Evolutionary conservation across 2,329 filamentous ascomycete genomes (phyloP), one percentile per base, ranked within the genome.

Genomic region (Phoma sp.): DNA sequence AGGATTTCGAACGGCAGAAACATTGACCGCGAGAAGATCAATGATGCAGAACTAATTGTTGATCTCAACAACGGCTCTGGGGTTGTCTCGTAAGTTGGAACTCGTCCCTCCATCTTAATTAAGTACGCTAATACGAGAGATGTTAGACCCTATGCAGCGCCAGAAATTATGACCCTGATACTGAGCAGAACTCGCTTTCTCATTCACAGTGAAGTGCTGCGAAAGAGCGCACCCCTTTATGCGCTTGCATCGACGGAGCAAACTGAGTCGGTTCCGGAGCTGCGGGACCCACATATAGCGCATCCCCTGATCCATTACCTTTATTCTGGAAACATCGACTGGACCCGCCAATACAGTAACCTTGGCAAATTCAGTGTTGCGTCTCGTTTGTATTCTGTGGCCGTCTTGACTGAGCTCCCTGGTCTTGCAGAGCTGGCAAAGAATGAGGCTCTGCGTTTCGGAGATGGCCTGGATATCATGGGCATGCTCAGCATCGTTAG

Each of bases 381-480:
- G 7, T 64, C 64, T 0, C 64, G 64, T 41, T 60, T 68, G 0
- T 72, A 72, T 42, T 67, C 61, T 40, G 67, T 68, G 0, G 68
- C 69, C 2, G 48, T 60, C 1, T 60, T 61, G 4, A 70, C 69
- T 43, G 56, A 66, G 25, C 44, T 72, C 2, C 59, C 66, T 2
- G 60, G 64, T 0, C 64, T 71, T 0, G 64, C 60, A 0, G 55
- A 66, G 23, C 56, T 72, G 0, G 66, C 69, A 0, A 67, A 66
- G 6, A 50, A 61, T 2, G 58, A 59, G 22, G 63, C 71, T 9
- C 24, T 39, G 4, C 24, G 40, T 14, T 23, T 22, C 7, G 29
- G 48, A 3, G 29, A 52, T 23, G 10, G 14, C 5, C 8, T 41
- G 4, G 14, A 36, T 7, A 46, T 55, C 18, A 46, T 46, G 13